Percentiles rank a stretch among this genome's conserved stretches.
Evolutionary conservation across 768 basidiomycete genomes (phyloP).

Genomic region (Crepidotus variabilis): DNA sequence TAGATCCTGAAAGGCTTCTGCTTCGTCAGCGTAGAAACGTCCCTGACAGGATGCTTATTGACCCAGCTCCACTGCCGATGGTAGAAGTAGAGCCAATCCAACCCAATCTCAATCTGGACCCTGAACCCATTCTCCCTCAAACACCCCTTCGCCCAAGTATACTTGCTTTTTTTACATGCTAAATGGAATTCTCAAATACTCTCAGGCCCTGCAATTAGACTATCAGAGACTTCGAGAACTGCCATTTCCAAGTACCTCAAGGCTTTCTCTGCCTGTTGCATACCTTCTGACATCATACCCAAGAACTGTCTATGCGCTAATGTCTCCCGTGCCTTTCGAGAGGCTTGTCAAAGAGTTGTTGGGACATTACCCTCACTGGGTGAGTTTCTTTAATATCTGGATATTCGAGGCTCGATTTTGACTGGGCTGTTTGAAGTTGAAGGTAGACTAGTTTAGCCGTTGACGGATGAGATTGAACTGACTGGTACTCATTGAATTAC

Average conservation of each 20-base stretch:
- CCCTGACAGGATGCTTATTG: too few species aligned
- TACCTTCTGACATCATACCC: neutral
- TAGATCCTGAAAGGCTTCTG: too few species aligned
- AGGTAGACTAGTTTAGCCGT: neutral
- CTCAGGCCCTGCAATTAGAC: neutral
- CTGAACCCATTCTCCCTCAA: too few species aligned
- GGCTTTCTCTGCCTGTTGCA: neutral
- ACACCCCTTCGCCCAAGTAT: too few species aligned
- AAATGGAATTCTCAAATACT: too few species aligned
- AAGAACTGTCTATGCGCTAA: neutral
- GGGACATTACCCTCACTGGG: conserved; percentile 7
- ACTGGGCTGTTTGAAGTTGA: neutral
- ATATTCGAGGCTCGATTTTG: neutral
- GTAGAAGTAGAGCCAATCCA: too few species aligned
- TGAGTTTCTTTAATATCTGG: neutral
- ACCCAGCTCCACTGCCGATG: too few species aligned
- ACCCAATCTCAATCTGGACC: too few species aligned
- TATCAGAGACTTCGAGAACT: neutral
- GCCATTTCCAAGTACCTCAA: neutral
- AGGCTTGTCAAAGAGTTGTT: conserved; percentile 2
- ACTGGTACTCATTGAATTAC: neutral
- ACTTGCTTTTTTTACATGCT: too few species aligned
- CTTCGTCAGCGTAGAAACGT: too few species aligned
- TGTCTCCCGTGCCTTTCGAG: neutral
- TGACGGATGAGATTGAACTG: neutral